A percentile compares a stretch with the other conserved stretches of the same genome.
Evolutionary conservation across 345 rosid species (phyloP).

Genomic region (Camelina sativa): DNA sequence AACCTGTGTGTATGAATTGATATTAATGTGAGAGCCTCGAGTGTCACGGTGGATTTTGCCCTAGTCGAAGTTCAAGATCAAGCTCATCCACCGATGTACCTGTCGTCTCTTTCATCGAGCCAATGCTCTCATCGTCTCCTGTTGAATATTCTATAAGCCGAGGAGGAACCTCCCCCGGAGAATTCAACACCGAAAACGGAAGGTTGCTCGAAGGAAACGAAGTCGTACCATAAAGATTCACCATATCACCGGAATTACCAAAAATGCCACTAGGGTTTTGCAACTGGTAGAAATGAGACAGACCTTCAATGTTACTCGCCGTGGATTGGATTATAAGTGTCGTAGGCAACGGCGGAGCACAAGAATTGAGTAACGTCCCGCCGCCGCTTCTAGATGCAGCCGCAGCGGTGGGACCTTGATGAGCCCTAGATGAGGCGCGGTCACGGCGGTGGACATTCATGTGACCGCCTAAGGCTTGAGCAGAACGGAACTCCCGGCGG

Average conservation of each 20-base stretch:
- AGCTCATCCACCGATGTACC: conserved; percentile 59
- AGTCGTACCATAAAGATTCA: conserved; percentile 43
- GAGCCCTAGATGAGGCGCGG: conserved; percentile 75
- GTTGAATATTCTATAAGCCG: conserved; percentile 27
- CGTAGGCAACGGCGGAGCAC: conserved; percentile 41
- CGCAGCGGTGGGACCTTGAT: conserved; percentile 49
- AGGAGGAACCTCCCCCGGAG: conserved; percentile 41
- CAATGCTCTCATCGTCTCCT: conserved; percentile 39
- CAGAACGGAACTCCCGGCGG: conserved; percentile 90
- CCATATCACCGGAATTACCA: conserved; percentile 38
- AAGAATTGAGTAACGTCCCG: conserved; percentile 39
- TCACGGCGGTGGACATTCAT: conserved; percentile 99
- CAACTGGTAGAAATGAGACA: conserved; percentile 70
- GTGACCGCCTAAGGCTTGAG: conserved; percentile 99
- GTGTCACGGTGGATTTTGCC: conserved; percentile 51
- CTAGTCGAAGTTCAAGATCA: conserved; percentile 93
- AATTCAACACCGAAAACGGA: conserved; percentile 38
- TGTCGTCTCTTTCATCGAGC: conserved; percentile 38
- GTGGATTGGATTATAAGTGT: conserved; percentile 40
- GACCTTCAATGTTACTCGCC: conserved; percentile 46
- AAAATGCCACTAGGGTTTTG: conserved; percentile 58
- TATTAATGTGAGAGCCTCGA: conserved; percentile 23
- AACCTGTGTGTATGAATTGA: conserved; percentile 34
- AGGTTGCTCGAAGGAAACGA: conserved; percentile 52
- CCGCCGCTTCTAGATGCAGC: conserved; percentile 15